Evolutionary conservation across 352 stramenopile species (phyloP), one percentile per base, ranked within the genome.

Genomic region (Pythium folliculosum): DNA sequence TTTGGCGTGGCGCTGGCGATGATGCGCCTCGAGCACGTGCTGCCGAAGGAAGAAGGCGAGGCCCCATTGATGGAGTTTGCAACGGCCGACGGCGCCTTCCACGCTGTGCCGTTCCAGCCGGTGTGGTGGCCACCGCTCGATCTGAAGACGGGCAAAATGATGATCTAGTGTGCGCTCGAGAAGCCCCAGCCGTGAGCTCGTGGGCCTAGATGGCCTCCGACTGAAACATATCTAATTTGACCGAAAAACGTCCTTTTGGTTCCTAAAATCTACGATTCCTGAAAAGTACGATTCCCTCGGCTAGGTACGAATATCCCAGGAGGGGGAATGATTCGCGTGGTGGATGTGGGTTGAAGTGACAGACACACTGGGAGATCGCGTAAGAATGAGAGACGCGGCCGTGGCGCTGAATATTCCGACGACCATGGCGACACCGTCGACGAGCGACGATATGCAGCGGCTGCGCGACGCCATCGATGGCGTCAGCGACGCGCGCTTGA

Each of bases 121-220:
- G 71, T 73, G 21, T 95, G 88, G 88, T 95, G 88, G 88, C 77
- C 82, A 22, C 14, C 71, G 35, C 48, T 95, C n/a, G 82, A 95
- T 45, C 49, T 72, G 17, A 84, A 77, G 63, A 91, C 84, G 2
- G 88, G 88, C 60, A 95, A 95, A 57, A 86, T 92, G 81, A 48
- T 78, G 60, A 35, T 94, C 16, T 90, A 77, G 67, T 16, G n/a
- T 27, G 6, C 40, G 40, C 35, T 13, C 10, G 8, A 1, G 4
- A 7, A 40, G 40, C 17, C 40, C 40, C 10, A 47, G 40, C 12
- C 35, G 35, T 40, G 35, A n/a, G n/a, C n/a, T n/a, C n/a, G n/a
- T n/a, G n/a, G n/a, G 27, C 27, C 27, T 32, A 40, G 35, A 40
- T 9, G 32, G 32, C 5, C 5, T 37, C 32, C 32, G 5, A 51